A percentile compares a stretch with the other conserved stretches of the same genome.
Conservation (phyloP, 2,329 filamentous ascomycete genomes). For the Fusarium odoratissimum region DNA sequence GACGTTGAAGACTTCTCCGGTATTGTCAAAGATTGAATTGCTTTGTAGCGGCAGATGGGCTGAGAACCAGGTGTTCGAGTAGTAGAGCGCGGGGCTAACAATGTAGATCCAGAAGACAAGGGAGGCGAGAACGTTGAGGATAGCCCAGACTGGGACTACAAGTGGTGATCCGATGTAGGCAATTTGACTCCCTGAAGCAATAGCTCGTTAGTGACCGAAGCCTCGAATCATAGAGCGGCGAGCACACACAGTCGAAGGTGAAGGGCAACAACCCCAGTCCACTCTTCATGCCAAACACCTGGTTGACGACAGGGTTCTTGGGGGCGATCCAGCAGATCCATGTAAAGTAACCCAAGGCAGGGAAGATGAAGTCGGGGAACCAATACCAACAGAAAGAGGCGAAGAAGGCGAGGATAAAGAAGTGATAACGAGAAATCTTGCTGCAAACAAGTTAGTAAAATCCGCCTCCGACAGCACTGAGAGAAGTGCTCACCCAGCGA, state of each 20-base stretch:
- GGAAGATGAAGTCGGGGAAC: conserved; percentile 62
- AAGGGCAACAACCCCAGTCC: conserved; percentile 55
- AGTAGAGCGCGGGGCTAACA: conserved; percentile 58
- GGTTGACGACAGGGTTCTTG: conserved; percentile 58
- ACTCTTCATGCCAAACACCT: conserved; percentile 61
- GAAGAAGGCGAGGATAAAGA: conserved; percentile 56
- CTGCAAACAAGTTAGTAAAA: background rate
- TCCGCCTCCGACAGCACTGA: fast-evolving
- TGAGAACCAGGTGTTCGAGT: conserved; percentile 62
- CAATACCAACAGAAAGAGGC: conserved; percentile 60
- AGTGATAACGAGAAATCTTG: conserved; percentile 55
- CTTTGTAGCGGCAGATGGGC: conserved; percentile 64
- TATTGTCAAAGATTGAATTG: conserved; percentile 66
- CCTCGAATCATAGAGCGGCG: fast-evolving
- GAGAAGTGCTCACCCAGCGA: conserved; percentile 14
- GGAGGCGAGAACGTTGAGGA: conserved; percentile 59
- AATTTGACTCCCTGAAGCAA: conserved; percentile 44
- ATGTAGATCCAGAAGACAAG: conserved; percentile 62
- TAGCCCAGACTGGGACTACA: conserved; percentile 57
- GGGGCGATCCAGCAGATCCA: conserved; percentile 63
- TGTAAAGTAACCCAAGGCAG: conserved; percentile 57
- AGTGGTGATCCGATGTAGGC: conserved; percentile 56
- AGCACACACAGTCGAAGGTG: conserved; percentile 55
- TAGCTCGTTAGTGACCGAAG: background rate
- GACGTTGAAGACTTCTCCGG: conserved; percentile 60